These are phyloP conservation scores for Candida labiduridarum DNA, from an alignment of 1,139 yeast genomes.

Conservation along the genomic window DNA sequence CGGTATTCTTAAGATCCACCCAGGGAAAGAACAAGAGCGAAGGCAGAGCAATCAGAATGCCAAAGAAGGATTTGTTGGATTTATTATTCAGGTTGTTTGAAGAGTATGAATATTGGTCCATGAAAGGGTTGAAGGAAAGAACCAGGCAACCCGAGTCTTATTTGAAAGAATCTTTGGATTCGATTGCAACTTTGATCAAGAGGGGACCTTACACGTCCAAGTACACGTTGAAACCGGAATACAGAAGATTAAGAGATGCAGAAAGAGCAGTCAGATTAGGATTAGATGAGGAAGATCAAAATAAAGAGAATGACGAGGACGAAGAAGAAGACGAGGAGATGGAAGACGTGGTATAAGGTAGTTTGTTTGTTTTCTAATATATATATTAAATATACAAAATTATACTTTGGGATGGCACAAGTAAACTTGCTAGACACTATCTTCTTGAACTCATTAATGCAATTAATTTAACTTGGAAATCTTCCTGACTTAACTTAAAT, in stretches of 20 bases:
- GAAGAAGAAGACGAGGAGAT: conserved; percentile 51
- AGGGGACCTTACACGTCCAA: conserved; percentile 96
- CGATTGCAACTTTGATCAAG: conserved; percentile 85
- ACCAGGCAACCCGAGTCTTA: conserved; percentile 96
- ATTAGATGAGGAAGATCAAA: conserved; percentile 38
- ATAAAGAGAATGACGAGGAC: conserved; percentile 49
- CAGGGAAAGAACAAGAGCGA: conserved; percentile 48
- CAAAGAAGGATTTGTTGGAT: conserved; percentile 88
- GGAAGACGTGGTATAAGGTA: conserved; percentile 31
- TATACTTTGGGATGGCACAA: conserved; percentile 8
- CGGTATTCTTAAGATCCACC: conserved; percentile 55
- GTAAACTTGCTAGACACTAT: conserved; percentile 1
- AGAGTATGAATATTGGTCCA: conserved; percentile 95
- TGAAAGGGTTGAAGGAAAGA: conserved; percentile 91
- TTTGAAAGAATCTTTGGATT: conserved; percentile 85
- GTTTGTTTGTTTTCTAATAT: background rate
- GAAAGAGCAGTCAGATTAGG: conserved; percentile 72
- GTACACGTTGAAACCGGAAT: conserved; percentile 88
- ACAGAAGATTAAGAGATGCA: conserved; percentile 76
- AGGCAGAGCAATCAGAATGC: conserved; percentile 93
- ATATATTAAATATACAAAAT: conserved; percentile 21
- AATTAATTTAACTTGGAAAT: background rate
- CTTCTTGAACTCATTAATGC: conserved; percentile 5
- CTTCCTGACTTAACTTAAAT: background rate
- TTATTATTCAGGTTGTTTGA: conserved; percentile 85